Percentiles rank a stretch among this genome's conserved stretches.
These are phyloP conservation scores for Starmerella sp. DNA, from an alignment of 805 yeast species.

Conservation along the genomic window DNA sequence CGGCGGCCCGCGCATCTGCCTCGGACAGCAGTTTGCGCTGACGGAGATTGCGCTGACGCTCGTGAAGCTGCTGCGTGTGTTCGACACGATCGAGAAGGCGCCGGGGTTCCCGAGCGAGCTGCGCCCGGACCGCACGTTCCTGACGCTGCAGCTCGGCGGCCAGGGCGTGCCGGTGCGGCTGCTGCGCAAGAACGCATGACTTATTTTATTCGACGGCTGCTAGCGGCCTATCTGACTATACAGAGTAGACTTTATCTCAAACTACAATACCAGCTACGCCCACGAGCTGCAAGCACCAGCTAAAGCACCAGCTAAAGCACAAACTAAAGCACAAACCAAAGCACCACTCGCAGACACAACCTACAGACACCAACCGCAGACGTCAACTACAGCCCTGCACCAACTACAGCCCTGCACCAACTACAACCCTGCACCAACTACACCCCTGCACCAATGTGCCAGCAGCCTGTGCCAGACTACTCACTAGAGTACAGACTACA, in stretches of 20 bases:
- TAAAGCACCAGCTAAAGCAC: no score
- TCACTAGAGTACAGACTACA: no score
- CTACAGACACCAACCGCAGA: not conserved
- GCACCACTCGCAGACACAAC: not conserved
- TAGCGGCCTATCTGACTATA: no score
- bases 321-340: no score
- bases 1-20: conserved; percentile 42
- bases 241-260: no score
- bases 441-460: no score
- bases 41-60: conserved; percentile 37
- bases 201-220: not conserved
- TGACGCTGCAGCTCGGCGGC: conserved; percentile 12
- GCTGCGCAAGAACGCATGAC: not conserved
- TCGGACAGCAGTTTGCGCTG: conserved; percentile 43
- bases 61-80: conserved; percentile 31
- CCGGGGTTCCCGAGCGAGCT: conserved; percentile 4
- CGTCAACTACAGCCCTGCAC: no score
- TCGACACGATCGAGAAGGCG: conserved; percentile 14
- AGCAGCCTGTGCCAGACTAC: no score
- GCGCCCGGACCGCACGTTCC: conserved; percentile 1
- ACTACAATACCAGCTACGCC: no score
- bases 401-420: no score
- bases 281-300: no score
- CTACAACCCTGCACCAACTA: no score
- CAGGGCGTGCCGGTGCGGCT: conserved; percentile 12